These are phyloP conservation scores for Calonectria hawksworthii DNA, from an alignment of 2,329 filamentous ascomycete genomes.

Conservation along the genomic window DNA sequence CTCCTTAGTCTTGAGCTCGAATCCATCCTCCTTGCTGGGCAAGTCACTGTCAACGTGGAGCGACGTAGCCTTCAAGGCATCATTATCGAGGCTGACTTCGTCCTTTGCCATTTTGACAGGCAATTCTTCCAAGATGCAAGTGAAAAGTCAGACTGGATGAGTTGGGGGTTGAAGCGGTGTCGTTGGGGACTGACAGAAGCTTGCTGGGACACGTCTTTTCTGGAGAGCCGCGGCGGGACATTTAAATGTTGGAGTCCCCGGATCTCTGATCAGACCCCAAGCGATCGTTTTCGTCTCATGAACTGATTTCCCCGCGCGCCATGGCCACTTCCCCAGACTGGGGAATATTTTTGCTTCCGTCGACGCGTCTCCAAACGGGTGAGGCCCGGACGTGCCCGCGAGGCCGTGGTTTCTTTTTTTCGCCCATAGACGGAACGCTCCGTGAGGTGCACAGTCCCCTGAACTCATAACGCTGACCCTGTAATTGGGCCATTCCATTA, in stretches of 20 bases:
- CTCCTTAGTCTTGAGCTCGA: not conserved
- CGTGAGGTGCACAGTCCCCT: not conserved
- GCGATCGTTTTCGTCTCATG: not conserved
- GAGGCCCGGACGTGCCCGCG: not conserved
- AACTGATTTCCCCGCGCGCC: conserved; percentile 8
- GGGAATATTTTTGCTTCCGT: not conserved
- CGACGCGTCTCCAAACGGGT: not conserved
- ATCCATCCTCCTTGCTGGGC: not conserved
- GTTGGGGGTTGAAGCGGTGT: not conserved
- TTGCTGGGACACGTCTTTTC: not conserved
- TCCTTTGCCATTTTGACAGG: conserved; percentile 5
- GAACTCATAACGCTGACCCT: not conserved
- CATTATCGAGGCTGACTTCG: not conserved
- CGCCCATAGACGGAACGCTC: not conserved
- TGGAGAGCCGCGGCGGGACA: not conserved
- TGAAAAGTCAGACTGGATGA: not conserved
- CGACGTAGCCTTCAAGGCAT: not conserved
- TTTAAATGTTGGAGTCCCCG: not conserved
- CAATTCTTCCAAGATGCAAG: not conserved
- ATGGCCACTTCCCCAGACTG: not conserved
- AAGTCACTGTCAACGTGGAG: not conserved
- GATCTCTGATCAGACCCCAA: not conserved
- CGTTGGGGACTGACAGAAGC: not conserved
- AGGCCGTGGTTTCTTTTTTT: not conserved
- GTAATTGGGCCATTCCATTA: not conserved